These are phyloP conservation scores for Debaryomyces subglobosus DNA, from an alignment of 1,139 yeast genomes.

Conservation along the genomic window DNA sequence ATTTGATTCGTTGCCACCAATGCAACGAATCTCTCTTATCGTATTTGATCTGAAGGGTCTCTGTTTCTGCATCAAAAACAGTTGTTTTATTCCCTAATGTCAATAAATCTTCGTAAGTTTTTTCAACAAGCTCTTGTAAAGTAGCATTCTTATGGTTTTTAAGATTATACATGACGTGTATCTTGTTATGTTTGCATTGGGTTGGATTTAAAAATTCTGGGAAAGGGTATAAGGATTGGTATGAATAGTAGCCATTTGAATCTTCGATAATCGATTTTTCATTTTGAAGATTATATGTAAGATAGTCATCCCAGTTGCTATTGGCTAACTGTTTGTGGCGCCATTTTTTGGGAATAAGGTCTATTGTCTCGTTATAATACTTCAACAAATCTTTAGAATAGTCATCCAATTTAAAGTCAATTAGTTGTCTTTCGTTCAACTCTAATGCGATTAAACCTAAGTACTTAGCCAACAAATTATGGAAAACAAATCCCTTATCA, in stretches of 20 bases:
- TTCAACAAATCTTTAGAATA: constrained; percentile 37
- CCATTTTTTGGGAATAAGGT: constrained; percentile 40
- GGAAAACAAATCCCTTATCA: constrained; percentile 58
- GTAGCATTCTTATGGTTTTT: constrained; percentile 26
- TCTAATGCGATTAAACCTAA: constrained; percentile 57
- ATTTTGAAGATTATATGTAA: constrained; percentile 20
- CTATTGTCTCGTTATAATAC: constrained; percentile 33
- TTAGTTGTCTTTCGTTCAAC: constrained; percentile 57
- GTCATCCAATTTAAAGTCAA: constrained; percentile 38
- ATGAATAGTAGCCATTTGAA: constrained; percentile 28
- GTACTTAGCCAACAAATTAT: constrained; percentile 60
- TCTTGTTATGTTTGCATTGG: constrained; percentile 23
- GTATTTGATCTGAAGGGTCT: constrained; percentile 36
- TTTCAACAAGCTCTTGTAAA: constrained; percentile 30
- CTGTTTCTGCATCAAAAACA: constrained; percentile 41
- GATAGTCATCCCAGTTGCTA: constrained; percentile 21
- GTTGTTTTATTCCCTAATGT: constrained; percentile 29
- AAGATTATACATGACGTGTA: constrained; percentile 13
- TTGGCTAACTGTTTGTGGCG: constrained; percentile 19
- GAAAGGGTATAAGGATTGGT: constrained; percentile 22
- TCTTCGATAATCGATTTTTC: constrained; percentile 21
- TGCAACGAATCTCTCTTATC: constrained; percentile 36
- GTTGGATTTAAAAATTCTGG: constrained; percentile 24
- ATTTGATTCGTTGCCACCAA: constrained; percentile 47
- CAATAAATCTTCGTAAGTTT: constrained; percentile 30